phyloP scores from a whole-genome alignment of 345 rosid species.

The Citrus cavaleriei region DNA sequence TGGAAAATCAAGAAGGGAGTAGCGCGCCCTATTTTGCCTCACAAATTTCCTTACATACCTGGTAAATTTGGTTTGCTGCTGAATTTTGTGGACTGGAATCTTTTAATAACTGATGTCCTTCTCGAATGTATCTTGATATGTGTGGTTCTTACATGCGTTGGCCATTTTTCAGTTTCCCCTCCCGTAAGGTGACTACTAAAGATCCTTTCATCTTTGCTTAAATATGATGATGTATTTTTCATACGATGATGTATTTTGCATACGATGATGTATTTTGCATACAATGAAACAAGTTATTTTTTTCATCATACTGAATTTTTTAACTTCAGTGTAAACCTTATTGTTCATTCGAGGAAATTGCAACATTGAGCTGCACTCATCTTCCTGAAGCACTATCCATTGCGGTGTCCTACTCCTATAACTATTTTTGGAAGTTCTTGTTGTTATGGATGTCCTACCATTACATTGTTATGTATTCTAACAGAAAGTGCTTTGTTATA shows the following conservation, averaged over 20 bases:
- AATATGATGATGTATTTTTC: background rate
- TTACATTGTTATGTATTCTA: background rate
- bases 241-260: background rate
- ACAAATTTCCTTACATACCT: slow-evolving; percentile 70
- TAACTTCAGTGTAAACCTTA: background rate
- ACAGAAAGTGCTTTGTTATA: slow-evolving; percentile 13
- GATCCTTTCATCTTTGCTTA: background rate
- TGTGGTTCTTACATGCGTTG: background rate
- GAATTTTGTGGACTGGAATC: background rate
- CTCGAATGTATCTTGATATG: background rate
- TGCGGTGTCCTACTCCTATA: too few species aligned
- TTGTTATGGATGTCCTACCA: background rate
- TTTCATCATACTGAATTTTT: background rate
- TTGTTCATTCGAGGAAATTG: background rate
- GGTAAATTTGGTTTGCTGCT: slow-evolving; percentile 30
- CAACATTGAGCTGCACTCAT: background rate
- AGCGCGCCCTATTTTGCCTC: slow-evolving; percentile 57
- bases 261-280: background rate
- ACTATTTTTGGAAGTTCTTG: background rate
- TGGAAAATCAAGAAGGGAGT: slow-evolving; percentile 69
- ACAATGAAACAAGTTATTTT: background rate
- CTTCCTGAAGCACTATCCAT: background rate
- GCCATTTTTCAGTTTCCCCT: background rate
- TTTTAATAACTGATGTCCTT: background rate
- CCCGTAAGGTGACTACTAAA: background rate